phyloP scores from a whole-genome alignment of 352 stramenopile genomes.

The Globisporangium splendens region DNA sequence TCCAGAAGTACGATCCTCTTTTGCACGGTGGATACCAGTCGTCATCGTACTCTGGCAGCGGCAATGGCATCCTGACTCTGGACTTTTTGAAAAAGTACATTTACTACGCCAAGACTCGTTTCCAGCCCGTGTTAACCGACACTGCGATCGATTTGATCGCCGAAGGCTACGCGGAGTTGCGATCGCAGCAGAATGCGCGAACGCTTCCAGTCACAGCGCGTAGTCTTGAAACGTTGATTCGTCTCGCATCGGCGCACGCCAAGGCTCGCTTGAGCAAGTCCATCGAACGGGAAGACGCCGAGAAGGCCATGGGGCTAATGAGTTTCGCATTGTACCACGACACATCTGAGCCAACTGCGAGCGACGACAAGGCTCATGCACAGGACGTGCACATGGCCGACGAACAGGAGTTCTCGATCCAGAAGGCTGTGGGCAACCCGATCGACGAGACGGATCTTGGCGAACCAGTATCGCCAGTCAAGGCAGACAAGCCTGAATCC shows the following conservation, averaged over 20 bases:
- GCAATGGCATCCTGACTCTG: conserved; percentile 87
- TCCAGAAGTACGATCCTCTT: conserved; percentile 89
- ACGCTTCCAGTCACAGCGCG: conserved; percentile 96
- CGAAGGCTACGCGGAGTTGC: conserved; percentile 96
- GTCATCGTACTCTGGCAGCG: conserved; percentile 39
- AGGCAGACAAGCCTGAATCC: conserved; percentile 26
- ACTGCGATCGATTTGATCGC: conserved; percentile 93
- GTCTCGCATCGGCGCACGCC: conserved; percentile 96
- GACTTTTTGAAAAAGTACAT: conserved; percentile 99
- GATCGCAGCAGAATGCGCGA: conserved; percentile 91
- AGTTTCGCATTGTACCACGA: conserved; percentile 99
- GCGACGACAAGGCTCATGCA: conserved; percentile 11
- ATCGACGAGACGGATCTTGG: conserved; percentile 22
- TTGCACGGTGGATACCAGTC: conserved; percentile 76
- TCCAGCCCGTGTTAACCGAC: conserved; percentile 84
- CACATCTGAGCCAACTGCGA: conserved; percentile 36
- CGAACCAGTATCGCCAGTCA: conserved; percentile 9
- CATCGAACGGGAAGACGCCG: conserved; percentile 80
- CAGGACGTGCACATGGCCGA: conserved; percentile 7
- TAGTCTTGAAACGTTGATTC: conserved; percentile 99
- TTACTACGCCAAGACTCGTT: conserved; percentile 97
- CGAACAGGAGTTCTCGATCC: background rate
- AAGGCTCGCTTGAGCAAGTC: conserved; percentile 93
- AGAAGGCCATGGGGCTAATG: conserved; percentile 94
- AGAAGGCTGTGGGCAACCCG: conserved; percentile 4